Base-by-base conservation (phyloP, 306 rosid species). In the Medicago lupulina region DNA sequence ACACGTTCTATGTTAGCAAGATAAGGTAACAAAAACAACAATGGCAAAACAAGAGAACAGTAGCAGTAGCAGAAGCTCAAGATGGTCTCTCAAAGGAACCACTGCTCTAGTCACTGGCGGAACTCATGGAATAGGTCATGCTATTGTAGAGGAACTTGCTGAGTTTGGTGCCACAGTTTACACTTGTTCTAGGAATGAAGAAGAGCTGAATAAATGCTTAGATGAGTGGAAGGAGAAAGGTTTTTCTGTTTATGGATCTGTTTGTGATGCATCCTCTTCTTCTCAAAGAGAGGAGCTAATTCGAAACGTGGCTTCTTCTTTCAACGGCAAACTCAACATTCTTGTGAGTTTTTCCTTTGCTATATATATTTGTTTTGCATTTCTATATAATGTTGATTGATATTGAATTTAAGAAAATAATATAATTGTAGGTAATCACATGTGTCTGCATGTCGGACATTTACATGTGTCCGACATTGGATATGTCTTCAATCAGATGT, bases 81-180 rank as follows among this genome's bases (percentile, higher is more conserved):
- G 93, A 74, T 94, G 98, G 98, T 86, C 96, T 0, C 95, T 91
- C 69, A 69, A 76, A 3, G 97, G 95, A 64, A 71, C 28, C 84
- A 86, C 85, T 3, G 97, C 97, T 71, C 93, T 91, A 8, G 97
- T 94, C 5, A 55, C 61, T 0, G 61, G 61, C 1, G 61, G 61
- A 55, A 55, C 61, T 9, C 61, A 34, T 9, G 97, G 95, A 72
- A 91, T 92, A 34, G 98, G 98, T 57, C 85, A 71, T 61, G 89
- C 97, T 15, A 89, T 92, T 50, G 96, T 94, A 81, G 98, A 90
- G 81, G 98, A 94, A 49, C 85, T 94, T 10, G 97, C 95, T n/a
- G 88, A 84, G 41, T 89, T 94, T 46, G 97, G 96, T 25, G 95
- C 92, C 2, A 71, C 78, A 12, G 96, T 94, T 34, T 81, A 87